phyloP scores from a whole-genome alignment of 257 asterid genomes.

The Primulina tabacum region DNA sequence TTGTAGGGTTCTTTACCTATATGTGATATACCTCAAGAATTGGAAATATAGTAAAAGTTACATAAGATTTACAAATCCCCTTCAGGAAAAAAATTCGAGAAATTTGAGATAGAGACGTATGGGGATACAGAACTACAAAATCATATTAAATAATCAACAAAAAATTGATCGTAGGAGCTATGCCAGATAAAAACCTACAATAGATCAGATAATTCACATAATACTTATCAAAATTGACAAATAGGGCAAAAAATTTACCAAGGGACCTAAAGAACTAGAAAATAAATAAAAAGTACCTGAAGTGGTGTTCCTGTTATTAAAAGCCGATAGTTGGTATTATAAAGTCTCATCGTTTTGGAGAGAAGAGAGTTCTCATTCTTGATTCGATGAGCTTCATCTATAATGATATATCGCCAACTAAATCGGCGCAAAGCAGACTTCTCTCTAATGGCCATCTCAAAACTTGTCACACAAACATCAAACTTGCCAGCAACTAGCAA shows the following conservation, averaged over 20 bases:
- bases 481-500: conserved; percentile 95
- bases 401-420: conserved; percentile 96
- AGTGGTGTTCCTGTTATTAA: conserved; percentile 98
- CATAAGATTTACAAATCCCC: not conserved
- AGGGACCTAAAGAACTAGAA: not conserved
- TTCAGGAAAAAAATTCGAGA: not conserved
- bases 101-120: not conserved
- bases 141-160: not conserved
- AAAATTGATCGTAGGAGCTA: not conserved
- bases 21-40: not conserved
- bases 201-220: not conserved
- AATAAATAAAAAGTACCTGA: conserved; percentile 51
- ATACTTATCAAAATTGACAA: not conserved
- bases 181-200: conserved; percentile 13
- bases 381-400: conserved; percentile 98
- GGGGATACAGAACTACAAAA: conserved; percentile 2
- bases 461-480: conserved; percentile 96
- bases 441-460: conserved; percentile 98
- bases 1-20: not conserved
- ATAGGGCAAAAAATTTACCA: conserved; percentile 9
- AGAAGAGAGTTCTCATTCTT: conserved; percentile 96
- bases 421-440: conserved; percentile 81
- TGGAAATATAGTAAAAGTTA: not conserved
- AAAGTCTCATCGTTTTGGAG: conserved; percentile 92
- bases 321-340: conserved; percentile 85